Evolutionary conservation across 2,329 filamentous ascomycete genomes (phyloP).

Genomic region (Pseudophaeomoniella oleicola): DNA sequence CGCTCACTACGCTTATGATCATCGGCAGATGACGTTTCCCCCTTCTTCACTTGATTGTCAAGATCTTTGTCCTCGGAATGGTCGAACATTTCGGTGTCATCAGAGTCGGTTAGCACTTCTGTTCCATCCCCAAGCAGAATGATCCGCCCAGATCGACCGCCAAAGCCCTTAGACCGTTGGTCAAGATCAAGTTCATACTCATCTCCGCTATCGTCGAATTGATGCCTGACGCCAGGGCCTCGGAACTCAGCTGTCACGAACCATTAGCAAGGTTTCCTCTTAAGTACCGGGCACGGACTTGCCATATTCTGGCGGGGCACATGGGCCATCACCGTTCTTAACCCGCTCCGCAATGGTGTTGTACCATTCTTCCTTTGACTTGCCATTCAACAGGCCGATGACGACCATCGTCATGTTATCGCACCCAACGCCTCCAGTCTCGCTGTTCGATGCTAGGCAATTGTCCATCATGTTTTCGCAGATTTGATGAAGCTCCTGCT

Average conservation of each 20-base stretch:
- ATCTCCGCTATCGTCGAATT: constrained; percentile 61
- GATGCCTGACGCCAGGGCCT: constrained; percentile 67
- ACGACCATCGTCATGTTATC: constrained; percentile 99
- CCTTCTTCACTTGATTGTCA: constrained; percentile 67
- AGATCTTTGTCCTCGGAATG: constrained; percentile 80
- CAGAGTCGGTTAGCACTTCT: constrained; percentile 75
- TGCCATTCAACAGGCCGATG: constrained; percentile 76
- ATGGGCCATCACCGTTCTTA: constrained; percentile 91
- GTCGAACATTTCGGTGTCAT: constrained; percentile 90
- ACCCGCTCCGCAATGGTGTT: constrained; percentile 88
- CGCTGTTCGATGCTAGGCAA: constrained; percentile 91
- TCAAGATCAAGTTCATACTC: constrained; percentile 38
- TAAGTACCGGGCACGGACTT: constrained; percentile 43
- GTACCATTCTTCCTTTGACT: constrained; percentile 96
- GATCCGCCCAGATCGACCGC: constrained; percentile 64
- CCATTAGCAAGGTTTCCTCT: constrained; percentile 25
- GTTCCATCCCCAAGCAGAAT: constrained; percentile 93
- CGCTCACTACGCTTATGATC: constrained; percentile 24
- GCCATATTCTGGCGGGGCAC: constrained; percentile 98
- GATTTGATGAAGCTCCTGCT: constrained; percentile 86
- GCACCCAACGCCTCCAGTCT: constrained; percentile 93
- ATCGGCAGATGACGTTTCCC: constrained; percentile 18
- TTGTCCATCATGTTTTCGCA: constrained; percentile 99
- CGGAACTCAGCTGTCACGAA: constrained; percentile 60
- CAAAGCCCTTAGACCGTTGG: constrained; percentile 48